These are phyloP conservation scores for Candida sp. DNA, from an alignment of 1,139 yeast species.

Conservation along the genomic window DNA sequence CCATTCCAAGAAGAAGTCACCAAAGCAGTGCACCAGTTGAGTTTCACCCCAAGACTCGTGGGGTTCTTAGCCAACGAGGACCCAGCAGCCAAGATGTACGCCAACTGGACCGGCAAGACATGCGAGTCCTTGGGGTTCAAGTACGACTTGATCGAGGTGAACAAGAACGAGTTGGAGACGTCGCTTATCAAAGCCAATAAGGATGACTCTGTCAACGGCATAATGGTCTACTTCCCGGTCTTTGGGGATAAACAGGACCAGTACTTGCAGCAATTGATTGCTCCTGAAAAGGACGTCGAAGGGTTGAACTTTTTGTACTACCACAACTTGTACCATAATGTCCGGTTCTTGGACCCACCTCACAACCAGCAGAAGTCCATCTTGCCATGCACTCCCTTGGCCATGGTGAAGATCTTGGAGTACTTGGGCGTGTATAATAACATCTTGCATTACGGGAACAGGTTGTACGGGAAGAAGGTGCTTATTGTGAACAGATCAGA, in stretches of 20 bases:
- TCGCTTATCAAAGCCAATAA: conserved; percentile 81
- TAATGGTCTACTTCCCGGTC: conserved; percentile 98
- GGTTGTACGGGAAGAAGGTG: conserved; percentile 90
- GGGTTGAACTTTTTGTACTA: conserved; percentile 91
- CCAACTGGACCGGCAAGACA: conserved; percentile 95
- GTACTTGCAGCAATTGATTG: conserved; percentile 89
- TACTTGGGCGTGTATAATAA: conserved; percentile 87
- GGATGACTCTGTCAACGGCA: conserved; percentile 82
- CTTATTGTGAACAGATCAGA: conserved; percentile 93
- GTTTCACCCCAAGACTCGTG: conserved; percentile 71
- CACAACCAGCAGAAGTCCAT: conserved; percentile 77
- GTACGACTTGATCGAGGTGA: conserved; percentile 75
- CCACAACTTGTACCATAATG: conserved; percentile 93
- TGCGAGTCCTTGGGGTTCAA: conserved; percentile 84
- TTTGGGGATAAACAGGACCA: conserved; percentile 96
- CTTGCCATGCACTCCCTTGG: conserved; percentile 95
- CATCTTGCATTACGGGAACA: conserved; percentile 83
- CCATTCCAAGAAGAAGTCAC: conserved; percentile 76
- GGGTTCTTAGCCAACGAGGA: conserved; percentile 93
- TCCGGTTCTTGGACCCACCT: conserved; percentile 77
- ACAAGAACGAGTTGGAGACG: conserved; percentile 85
- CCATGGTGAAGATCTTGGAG: conserved; percentile 91
- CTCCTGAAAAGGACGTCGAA: conserved; percentile 91
- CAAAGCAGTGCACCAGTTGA: conserved; percentile 55
- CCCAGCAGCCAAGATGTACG: conserved; percentile 96